Conservation (phyloP, 345 rosid genomes). For the Sonneratia caseolaris region DNA sequence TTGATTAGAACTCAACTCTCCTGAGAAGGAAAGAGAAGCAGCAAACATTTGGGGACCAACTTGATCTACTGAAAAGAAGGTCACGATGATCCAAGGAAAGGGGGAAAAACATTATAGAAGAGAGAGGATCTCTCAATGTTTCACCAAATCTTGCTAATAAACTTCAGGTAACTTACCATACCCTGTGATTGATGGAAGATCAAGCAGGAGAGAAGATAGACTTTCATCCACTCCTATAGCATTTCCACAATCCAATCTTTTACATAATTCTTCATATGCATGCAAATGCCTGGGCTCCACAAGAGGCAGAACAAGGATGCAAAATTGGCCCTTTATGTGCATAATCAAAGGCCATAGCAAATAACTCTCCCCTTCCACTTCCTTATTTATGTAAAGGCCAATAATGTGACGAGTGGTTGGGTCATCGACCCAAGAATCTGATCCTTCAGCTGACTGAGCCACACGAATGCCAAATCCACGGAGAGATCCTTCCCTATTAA, state of each 20-base stretch:
- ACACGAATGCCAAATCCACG: constrained; percentile 71
- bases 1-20: neutral
- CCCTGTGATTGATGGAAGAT: constrained; percentile 94
- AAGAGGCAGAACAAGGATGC: constrained; percentile 60
- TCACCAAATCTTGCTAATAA: constrained; percentile 5
- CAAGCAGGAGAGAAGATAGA: constrained; percentile 74
- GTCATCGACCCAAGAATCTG: constrained; percentile 95
- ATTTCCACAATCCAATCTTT: constrained; percentile 72
- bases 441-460: constrained; percentile 56
- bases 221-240: constrained; percentile 54
- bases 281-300: constrained; percentile 63
- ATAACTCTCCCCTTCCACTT: constrained; percentile 34
- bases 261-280: constrained; percentile 39
- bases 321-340: constrained; percentile 54
- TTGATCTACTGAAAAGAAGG: neutral
- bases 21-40: neutral
- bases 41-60: neutral
- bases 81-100: neutral
- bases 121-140: neutral
- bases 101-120: neutral
- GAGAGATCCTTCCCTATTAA: constrained; percentile 66
- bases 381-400: constrained; percentile 37
- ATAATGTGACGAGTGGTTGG: constrained; percentile 74
- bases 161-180: constrained; percentile 45
- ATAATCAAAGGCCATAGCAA: constrained; percentile 71